These are phyloP conservation scores for Neurospora sp. DNA, from an alignment of 495 filamentous ascomycete species.

Conservation along the genomic window DNA sequence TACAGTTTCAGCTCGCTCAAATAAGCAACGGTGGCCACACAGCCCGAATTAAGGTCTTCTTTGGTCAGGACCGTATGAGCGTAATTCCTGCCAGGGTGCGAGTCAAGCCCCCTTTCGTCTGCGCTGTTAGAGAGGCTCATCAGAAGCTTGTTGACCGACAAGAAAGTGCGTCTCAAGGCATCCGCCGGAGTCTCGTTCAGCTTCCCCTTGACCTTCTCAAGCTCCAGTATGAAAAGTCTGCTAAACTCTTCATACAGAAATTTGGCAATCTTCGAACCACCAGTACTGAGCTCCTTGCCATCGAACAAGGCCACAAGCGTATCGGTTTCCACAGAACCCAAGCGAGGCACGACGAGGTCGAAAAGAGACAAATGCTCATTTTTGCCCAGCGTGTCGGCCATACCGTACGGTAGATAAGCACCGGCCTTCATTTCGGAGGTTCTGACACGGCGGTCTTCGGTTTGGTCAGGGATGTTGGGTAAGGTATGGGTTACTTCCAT, in stretches of 20 bases:
- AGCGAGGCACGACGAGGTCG: conserved; percentile 88
- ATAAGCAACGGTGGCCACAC: conserved; percentile 86
- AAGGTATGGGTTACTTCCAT: conserved; percentile 95
- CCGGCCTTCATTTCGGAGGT: conserved; percentile 91
- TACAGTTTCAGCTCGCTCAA: conserved; percentile 82
- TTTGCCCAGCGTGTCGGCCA: conserved; percentile 92
- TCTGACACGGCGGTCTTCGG: conserved; percentile 86
- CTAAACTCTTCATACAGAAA: conserved; percentile 92
- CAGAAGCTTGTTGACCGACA: conserved; percentile 87
- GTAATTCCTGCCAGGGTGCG: conserved; percentile 37
- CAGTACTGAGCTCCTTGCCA: conserved; percentile 70
- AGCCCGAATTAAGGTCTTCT: conserved; percentile 80
- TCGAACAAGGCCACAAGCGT: conserved; percentile 92
- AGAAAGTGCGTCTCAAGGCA: conserved; percentile 76
- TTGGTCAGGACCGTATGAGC: conserved; percentile 53
- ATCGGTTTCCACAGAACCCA: conserved; percentile 85
- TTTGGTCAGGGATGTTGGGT: conserved; percentile 86
- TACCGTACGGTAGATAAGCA: conserved; percentile 71
- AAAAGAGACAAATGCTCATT: conserved; percentile 96
- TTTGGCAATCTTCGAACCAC: conserved; percentile 91
- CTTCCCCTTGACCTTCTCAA: conserved; percentile 52
- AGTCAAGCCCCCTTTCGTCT: conserved; percentile 54
- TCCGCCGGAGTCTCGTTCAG: conserved; percentile 63
- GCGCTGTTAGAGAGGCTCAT: conserved; percentile 76
- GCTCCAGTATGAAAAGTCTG: conserved; percentile 68